Evolutionary conservation across 2,329 filamentous ascomycete genomes (phyloP).

Genomic region (Fusarium sambucinum): DNA sequence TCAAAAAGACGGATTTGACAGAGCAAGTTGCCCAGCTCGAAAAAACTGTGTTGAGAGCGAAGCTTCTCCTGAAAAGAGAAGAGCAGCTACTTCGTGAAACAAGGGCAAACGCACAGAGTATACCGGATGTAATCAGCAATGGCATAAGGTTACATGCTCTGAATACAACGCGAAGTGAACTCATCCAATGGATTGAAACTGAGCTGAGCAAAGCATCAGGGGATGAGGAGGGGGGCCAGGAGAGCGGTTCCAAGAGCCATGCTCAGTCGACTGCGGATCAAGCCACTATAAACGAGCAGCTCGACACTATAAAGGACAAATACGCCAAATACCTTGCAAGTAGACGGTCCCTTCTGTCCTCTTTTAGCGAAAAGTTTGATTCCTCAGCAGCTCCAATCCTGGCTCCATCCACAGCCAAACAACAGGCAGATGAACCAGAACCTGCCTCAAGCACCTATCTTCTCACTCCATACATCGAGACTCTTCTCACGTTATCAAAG

Average conservation of each 20-base stretch:
- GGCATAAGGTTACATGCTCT: constrained; percentile 65
- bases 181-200: constrained; percentile 74
- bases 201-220: constrained; percentile 67
- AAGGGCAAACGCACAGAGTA: constrained; percentile 54
- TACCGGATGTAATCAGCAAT: constrained; percentile 54
- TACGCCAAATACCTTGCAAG: constrained; percentile 66
- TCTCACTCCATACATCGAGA: constrained; percentile 68
- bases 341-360: constrained; percentile 61
- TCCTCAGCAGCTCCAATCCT: constrained; percentile 45
- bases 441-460: constrained; percentile 55
- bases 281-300: constrained; percentile 53
- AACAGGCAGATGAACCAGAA: constrained; percentile 29
- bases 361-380: constrained; percentile 53
- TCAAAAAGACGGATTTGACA: constrained; percentile 58
- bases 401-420: constrained; percentile 19
- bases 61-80: constrained; percentile 67
- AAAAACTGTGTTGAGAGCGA: constrained; percentile 69
- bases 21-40: constrained; percentile 66
- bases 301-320: constrained; percentile 64
- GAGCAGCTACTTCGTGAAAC: constrained; percentile 66
- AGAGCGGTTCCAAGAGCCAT: constrained; percentile 43
- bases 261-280: constrained; percentile 42
- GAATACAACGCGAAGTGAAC: constrained; percentile 66
- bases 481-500: constrained; percentile 64
- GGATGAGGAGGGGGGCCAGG: constrained; percentile 50